phyloP scores from a whole-genome alignment of 768 basidiomycete species.

The Rhizopogon salebrosus region DNA sequence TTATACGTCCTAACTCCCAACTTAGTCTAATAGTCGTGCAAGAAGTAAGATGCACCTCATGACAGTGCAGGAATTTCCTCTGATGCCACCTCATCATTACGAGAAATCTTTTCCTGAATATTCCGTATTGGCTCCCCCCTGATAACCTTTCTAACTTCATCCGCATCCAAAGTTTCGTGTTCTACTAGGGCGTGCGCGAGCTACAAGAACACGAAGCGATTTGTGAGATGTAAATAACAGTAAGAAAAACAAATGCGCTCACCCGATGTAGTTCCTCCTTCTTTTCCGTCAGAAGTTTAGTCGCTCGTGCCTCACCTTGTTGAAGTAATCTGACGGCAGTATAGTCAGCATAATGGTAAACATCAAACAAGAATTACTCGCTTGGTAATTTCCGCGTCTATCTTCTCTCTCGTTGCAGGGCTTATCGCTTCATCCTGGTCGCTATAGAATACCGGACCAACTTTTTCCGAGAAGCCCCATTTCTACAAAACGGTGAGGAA shows the following conservation, averaged over 20 bases:
- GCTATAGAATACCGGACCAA: conserved; percentile 81
- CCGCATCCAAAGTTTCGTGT: conserved; percentile 85
- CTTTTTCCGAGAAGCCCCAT: conserved; percentile 73
- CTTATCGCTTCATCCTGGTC: conserved; percentile 69
- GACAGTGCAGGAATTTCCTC: conserved; percentile 8
- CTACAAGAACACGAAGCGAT: conserved; percentile 31
- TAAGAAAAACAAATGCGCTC: conserved; percentile 15
- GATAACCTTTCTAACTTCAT: conserved; percentile 84
- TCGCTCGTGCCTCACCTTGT: conserved; percentile 64
- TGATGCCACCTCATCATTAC: conserved; percentile 28
- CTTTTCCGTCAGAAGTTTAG: conserved; percentile 55
- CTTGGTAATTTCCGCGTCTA: conserved; percentile 84
- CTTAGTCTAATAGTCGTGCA: conserved; percentile 4
- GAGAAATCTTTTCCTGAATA: conserved; percentile 60
- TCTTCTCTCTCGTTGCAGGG: conserved; percentile 71
- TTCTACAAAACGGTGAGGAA: conserved; percentile 33
- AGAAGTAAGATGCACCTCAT: conserved; percentile 6
- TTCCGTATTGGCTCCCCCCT: conserved; percentile 75
- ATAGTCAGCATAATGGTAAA: neutral
- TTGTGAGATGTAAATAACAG: neutral
- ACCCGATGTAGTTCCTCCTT: conserved; percentile 75
- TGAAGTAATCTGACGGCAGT: conserved; percentile 49
- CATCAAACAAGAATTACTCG: conserved; percentile 33
- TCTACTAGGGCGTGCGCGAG: conserved; percentile 90
- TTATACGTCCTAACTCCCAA: conserved; percentile 9